Conservation (phyloP, 1,284 basidiomycete genomes). For the Papiliotrema flavescens region DNA sequence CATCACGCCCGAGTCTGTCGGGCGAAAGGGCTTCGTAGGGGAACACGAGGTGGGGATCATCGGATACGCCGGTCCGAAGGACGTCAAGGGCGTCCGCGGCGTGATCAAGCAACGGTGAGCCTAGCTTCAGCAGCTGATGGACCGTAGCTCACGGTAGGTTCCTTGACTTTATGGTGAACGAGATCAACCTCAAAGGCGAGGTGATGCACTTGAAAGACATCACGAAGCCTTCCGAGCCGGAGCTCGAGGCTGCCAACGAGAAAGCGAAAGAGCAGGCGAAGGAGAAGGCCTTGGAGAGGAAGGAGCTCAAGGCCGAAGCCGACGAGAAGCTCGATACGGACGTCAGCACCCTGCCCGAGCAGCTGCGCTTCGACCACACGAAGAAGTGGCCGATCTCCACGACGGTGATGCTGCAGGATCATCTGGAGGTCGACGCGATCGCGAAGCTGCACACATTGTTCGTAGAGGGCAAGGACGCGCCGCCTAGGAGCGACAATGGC, state of each 20-base stretch:
- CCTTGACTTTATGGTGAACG: slow-evolving; percentile 89
- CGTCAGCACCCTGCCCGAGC: slow-evolving; percentile 13
- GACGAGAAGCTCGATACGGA: slow-evolving; percentile 1
- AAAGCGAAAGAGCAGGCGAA: slow-evolving; percentile 8
- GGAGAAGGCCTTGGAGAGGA: slow-evolving; percentile 1
- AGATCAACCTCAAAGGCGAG: slow-evolving; percentile 74
- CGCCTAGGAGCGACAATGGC: slow-evolving; percentile 53
- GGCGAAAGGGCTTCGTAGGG: slow-evolving; percentile 51
- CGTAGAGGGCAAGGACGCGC: slow-evolving; percentile 71
- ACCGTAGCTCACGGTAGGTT: slow-evolving; percentile 58
- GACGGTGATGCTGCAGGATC: slow-evolving; percentile 57
- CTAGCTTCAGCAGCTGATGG: background rate
- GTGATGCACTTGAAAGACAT: slow-evolving; percentile 75
- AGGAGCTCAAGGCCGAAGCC: background rate
- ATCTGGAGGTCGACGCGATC: slow-evolving; percentile 62
- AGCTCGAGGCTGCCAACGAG: slow-evolving; percentile 5
- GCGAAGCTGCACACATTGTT: slow-evolving; percentile 66
- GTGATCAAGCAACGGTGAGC: slow-evolving; percentile 93
- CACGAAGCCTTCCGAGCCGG: slow-evolving; percentile 59
- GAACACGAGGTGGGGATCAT: slow-evolving; percentile 88
- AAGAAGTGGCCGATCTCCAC: slow-evolving; percentile 65
- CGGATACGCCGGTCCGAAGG: slow-evolving; percentile 70
- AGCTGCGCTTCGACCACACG: slow-evolving; percentile 34
- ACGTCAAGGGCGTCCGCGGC: slow-evolving; percentile 68
- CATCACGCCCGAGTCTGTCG: slow-evolving; percentile 24